Conservation (phyloP, 768 basidiomycete species). For the Lactarius deliciosus region DNA sequence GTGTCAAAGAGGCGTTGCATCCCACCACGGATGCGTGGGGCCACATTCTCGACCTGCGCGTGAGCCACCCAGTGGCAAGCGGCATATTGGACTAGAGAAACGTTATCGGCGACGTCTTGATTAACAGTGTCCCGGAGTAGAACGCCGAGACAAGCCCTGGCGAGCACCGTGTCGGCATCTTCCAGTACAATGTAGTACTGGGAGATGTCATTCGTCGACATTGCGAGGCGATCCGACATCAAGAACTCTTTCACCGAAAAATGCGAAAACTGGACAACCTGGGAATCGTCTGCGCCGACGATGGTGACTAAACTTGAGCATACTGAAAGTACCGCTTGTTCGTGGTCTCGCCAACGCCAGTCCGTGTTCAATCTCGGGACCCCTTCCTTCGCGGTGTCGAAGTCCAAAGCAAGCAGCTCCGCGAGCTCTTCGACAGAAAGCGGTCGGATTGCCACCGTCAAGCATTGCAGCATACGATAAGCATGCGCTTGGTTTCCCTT, state of each 20-base stretch:
- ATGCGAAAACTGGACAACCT: background rate
- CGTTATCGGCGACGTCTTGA: background rate
- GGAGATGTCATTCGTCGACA: background rate
- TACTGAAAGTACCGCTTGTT: background rate
- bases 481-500: background rate
- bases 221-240: background rate
- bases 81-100: background rate
- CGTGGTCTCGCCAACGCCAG: background rate
- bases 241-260: background rate
- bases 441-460: background rate
- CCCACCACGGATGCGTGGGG: background rate
- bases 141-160: background rate
- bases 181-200: background rate
- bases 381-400: background rate
- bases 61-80: background rate
- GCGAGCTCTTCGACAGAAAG: background rate
- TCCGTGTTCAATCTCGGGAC: background rate
- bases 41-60: background rate
- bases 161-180: background rate
- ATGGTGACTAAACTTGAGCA: constrained; percentile 2
- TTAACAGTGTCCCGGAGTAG: background rate
- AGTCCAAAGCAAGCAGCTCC: background rate
- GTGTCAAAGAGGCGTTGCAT: background rate
- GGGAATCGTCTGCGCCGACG: background rate
- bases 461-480: background rate